Evolutionary conservation across 2,329 filamentous ascomycete species (phyloP), one percentile per base, ranked within the genome.

Genomic region (Xylariaceae sp.): DNA sequence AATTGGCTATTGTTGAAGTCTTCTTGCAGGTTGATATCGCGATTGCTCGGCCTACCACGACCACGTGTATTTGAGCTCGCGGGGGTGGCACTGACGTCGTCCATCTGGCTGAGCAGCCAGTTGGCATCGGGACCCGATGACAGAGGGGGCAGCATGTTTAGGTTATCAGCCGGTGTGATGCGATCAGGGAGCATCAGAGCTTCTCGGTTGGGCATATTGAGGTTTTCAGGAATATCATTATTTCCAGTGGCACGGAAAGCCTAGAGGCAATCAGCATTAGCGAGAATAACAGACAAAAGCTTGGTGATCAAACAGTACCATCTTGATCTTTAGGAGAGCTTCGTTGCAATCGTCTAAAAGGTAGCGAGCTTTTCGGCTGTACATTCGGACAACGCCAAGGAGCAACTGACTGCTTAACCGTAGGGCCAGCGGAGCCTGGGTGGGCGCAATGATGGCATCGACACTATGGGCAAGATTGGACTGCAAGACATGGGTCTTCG

Each of bases 261-360:
- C 92, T 96, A 52, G 2, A 39, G 4, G 72, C 53, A 58, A 49
- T 45, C 15, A 42, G 18, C 1, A 46, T 56, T 43, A 54, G 35
- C 32, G 11, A 3, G 11, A 1, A 33, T n/a, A n/a, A n/a, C n/a
- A n/a, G 31, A 27, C 4, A 27, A 27, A 27, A 27, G 7, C 12
- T 15, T 7, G 32, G 31, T 22, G 4, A 11, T 22, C 31, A 31
- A 42, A 17, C 56, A 55, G 14, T 45, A 96, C 92, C 90, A 97
- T 95, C 68, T 97, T 96, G 63, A 99, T 96, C 75, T 96, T 97
- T 78, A 95, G 86, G 58, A 99, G 76, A 36, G 92, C 92, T 71
- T 99, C 94, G 64, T 95, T 96, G 73, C 94, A 99, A 67, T 99
- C 94, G 65, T 99, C 94, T 42, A 97, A 77, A 44, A 99, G 76